Evolutionary conservation across 1,139 yeast genomes (phyloP).

Genomic region (Debaryomyces sp.): DNA sequence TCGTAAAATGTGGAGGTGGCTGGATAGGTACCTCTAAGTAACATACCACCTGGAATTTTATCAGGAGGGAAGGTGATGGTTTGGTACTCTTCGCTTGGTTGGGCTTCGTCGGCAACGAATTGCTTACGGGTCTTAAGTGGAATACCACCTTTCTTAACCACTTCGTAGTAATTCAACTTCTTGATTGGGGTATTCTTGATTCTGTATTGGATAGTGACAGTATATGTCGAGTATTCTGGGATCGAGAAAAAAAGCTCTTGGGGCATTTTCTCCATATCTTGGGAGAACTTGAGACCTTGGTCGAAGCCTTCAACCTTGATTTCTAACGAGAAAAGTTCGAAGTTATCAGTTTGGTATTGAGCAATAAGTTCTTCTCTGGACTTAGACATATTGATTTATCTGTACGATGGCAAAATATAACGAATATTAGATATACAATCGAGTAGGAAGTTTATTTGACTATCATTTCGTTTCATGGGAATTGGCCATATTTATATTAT

Average conservation of each 20-base stretch:
- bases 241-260: constrained; percentile 29
- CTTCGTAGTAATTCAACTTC: constrained; percentile 34
- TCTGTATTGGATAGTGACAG: constrained; percentile 29
- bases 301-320: constrained; percentile 31
- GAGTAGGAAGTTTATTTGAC: neutral
- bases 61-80: constrained; percentile 32
- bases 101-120: constrained; percentile 23
- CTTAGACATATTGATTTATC: neutral
- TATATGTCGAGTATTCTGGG: constrained; percentile 37
- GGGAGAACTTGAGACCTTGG: constrained; percentile 24
- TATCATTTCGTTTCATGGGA: neutral
- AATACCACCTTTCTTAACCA: constrained; percentile 34
- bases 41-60: constrained; percentile 36
- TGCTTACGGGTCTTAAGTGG: constrained; percentile 30
- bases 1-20: constrained; percentile 32
- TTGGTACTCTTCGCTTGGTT: constrained; percentile 20
- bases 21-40: constrained; percentile 36
- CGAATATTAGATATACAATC: neutral
- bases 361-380: constrained; percentile 6
- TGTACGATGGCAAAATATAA: neutral
- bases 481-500: neutral
- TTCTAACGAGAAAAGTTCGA: constrained; percentile 25
- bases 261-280: constrained; percentile 32
- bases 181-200: constrained; percentile 28
- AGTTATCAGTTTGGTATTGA: constrained; percentile 5